Base-by-base conservation (phyloP, 345 rosid species). In the Capsella bursapastoris region DNA sequence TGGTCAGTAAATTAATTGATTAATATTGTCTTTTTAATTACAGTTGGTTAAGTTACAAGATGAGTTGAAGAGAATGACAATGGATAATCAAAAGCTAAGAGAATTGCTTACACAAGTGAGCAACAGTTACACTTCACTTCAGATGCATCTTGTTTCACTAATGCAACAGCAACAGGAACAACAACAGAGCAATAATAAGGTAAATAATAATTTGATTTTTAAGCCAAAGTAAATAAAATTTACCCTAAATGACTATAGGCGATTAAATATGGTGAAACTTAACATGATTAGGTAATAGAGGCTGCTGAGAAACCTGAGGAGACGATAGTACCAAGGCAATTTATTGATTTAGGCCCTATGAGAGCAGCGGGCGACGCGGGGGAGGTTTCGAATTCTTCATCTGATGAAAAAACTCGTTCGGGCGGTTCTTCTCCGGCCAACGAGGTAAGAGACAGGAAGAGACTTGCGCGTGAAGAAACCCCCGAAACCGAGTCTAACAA, bases 81-180 rank as follows among this genome's bases (percentile, higher is more conserved):
- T 71, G 14, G 99, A 95, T 73, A 95, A 95, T 52, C 90, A 80
- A 57, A 87, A 71, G 84, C 68, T 95, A 15, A 89, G 41, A 80
- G 97, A 90, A 59, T 86, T 92, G 89, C 90, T 95, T 13, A 49
- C 82, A 72, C 91, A 92, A 83, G 96, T 92, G 2, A 73, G 73
- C 65, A 88, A 59, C 80, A 90, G 84, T 78, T 90, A 86, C 84
- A 80, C 53, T 77, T 76, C 91, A 13, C 72, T 95, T 15, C 89
- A 90, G 53, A 82, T 84, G 91, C 94, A 90, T 64, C 81, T 90
- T 55, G 66, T 87, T 18, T 65, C 91, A 10, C 65, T 88, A 25
- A 82, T 85, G 88, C 96, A 91, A 22, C 89, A 82, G 4, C 89
- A 85, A 5, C 84, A 75, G 0, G 71, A 68, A 61, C 68, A 75